These are phyloP conservation scores for Cryptosporidium viatorum DNA, from an alignment of 169 alveolate species.

Conservation along the genomic window DNA sequence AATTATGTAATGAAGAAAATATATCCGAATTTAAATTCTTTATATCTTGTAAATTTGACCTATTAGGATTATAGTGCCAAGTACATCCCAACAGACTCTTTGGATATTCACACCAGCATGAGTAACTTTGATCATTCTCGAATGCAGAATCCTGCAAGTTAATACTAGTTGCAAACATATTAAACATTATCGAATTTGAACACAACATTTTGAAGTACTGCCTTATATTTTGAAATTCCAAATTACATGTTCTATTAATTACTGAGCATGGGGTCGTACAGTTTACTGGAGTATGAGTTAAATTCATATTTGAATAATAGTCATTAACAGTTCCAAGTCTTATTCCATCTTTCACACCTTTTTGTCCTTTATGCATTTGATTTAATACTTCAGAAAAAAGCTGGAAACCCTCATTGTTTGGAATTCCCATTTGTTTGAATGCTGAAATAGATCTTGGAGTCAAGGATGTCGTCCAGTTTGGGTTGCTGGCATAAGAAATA, in stretches of 20 bases:
- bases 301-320: slow-evolving; percentile 19
- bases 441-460: slow-evolving; percentile 59
- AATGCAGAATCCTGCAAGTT: slow-evolving; percentile 23
- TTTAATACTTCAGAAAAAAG: slow-evolving; percentile 16
- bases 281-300: slow-evolving; percentile 50
- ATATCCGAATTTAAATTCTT: not conserved
- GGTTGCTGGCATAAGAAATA: slow-evolving; percentile 24
- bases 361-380: not conserved
- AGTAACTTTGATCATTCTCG: not conserved
- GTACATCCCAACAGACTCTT: slow-evolving; percentile 46
- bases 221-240: slow-evolving; percentile 60
- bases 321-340: not conserved
- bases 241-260: slow-evolving; percentile 44
- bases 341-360: not conserved
- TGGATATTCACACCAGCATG: slow-evolving; percentile 67
- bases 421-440: not conserved
- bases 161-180: slow-evolving; percentile 63
- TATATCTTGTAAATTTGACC: slow-evolving; percentile 19
- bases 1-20: not conserved
- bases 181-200: slow-evolving; percentile 54
- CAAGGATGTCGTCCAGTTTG: slow-evolving; percentile 51
- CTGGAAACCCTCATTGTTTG: not conserved
- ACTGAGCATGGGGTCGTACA: slow-evolving; percentile 69
- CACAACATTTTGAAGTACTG: slow-evolving; percentile 43
- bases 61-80: slow-evolving; percentile 41